Percentiles rank a stretch among this genome's conserved stretches.
Conservation (phyloP, 163 green algal genomes). For the Scenedesmus sp. region DNA sequence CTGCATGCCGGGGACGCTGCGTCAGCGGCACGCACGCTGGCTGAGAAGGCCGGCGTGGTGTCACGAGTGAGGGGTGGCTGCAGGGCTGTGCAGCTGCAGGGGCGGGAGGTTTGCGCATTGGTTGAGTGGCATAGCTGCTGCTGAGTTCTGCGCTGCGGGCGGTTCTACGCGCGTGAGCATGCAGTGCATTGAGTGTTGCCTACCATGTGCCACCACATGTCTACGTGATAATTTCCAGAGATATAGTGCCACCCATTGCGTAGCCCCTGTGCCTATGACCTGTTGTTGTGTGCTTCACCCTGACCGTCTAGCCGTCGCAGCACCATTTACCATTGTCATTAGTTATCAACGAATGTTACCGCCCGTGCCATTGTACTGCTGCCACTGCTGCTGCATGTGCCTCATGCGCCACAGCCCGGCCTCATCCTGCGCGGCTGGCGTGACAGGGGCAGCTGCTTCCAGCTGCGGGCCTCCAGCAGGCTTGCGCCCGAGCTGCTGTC, state of each 20-base stretch:
- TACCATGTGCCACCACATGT: not conserved
- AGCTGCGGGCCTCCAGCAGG: constrained; percentile 33
- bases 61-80: not conserved
- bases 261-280: too few species aligned
- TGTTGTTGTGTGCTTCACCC: too few species aligned
- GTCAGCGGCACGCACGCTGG: constrained; percentile 25
- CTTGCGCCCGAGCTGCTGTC: constrained; percentile 42
- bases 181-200: not conserved
- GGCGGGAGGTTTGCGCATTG: not conserved
- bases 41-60: constrained; percentile 8
- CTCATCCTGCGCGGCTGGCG: constrained; percentile 47
- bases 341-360: too few species aligned
- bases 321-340: too few species aligned
- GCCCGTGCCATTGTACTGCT: too few species aligned
- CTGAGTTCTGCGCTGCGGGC: not conserved
- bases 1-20: not conserved
- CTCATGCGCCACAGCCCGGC: not conserved
- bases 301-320: too few species aligned
- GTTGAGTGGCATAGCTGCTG: not conserved
- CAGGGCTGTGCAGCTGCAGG: not conserved
- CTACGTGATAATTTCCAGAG: too few species aligned
- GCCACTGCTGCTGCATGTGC: too few species aligned
- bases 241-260: too few species aligned
- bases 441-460: constrained; percentile 50
- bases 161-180: not conserved